Evolutionary conservation across 176 grass and related monocot genomes (phyloP).

Genomic region (bread wheat (Triticum aestivum)): IWGSC_CS_RefSeq_v2.1 NC_057804.1:60109959-60110458

Average conservation of each 20-base stretch:
- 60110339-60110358: too few relatives aligned
- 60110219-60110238: slow-evolving; percentile 30
- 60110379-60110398: too few relatives aligned
- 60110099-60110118: not conserved
- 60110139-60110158: not conserved
- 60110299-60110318: too few relatives aligned
- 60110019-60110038: not conserved
- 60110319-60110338: too few relatives aligned
- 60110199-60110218: not conserved
- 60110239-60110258: not conserved
- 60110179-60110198: not conserved
- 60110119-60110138: not conserved
- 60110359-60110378: too few relatives aligned
- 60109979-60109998: slow-evolving; percentile 45
- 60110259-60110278: not conserved
- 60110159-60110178: slow-evolving; percentile 1
- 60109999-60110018: not conserved
- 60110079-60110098: slow-evolving; percentile 11
- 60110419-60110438: too few relatives aligned
- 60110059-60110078: not conserved
- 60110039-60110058: slow-evolving; percentile 17
- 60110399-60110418: too few relatives aligned
- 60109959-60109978: slow-evolving; percentile 17
- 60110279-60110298: not conserved
- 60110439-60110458: too few relatives aligned